Conservation (phyloP, 768 basidiomycete species). For the Russula sp. region DNA sequence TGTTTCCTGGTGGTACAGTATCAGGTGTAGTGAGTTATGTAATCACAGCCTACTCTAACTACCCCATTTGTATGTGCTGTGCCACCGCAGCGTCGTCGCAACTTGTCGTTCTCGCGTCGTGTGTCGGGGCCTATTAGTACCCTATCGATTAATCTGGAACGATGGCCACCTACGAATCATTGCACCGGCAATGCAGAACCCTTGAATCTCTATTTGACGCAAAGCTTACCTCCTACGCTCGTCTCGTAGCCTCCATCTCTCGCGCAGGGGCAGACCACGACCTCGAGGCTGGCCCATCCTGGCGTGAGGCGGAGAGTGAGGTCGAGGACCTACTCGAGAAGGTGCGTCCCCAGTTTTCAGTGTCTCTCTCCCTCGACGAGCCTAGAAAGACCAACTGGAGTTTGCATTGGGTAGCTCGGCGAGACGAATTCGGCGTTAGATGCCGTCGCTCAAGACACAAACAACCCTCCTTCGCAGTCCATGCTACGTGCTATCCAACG, state of each 20-base stretch:
- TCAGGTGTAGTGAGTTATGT: not conserved
- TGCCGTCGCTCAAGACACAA: conserved; percentile 56
- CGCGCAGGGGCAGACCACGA: conserved; percentile 43
- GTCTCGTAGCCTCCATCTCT: conserved; percentile 65
- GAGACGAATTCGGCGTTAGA: conserved; percentile 81
- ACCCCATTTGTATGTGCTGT: not conserved
- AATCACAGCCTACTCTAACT: not conserved
- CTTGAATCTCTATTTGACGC: conserved; percentile 89
- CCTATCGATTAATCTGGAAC: not conserved
- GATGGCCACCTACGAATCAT: conserved; percentile 80
- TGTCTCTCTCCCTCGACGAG: not conserved
- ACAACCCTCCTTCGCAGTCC: conserved; percentile 65
- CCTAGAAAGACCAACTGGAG: conserved; percentile 6
- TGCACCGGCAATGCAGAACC: conserved; percentile 88
- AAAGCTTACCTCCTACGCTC: conserved; percentile 86
- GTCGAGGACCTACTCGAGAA: conserved; percentile 81
- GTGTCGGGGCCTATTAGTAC: not conserved
- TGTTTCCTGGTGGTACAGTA: not conserved
- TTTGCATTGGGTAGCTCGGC: conserved; percentile 50
- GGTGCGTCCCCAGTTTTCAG: conserved; percentile 37
- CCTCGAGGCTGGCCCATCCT: conserved; percentile 55
- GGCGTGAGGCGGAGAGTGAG: conserved; percentile 80
- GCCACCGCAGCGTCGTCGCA: not conserved
- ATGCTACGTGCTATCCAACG: conserved; percentile 86
- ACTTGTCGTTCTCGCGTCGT: no score